A percentile compares a stretch with the other conserved stretches of the same genome.
Conservation (phyloP, 192 early-diverging fungal genomes). For the Rhizophagus prolifer region DNA sequence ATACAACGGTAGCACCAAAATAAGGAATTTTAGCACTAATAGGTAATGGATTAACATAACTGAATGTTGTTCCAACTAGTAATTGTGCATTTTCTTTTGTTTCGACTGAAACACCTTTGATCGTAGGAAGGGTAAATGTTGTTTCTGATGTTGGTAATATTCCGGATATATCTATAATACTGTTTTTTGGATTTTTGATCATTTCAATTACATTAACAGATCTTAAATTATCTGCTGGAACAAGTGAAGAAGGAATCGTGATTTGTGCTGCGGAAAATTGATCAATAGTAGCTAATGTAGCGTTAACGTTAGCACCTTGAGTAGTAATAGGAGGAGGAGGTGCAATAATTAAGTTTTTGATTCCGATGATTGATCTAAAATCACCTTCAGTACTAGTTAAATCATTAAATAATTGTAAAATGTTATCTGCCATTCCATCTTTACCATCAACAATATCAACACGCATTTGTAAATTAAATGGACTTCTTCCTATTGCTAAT, state of each 20-base stretch:
- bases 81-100: not conserved
- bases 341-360: not conserved
- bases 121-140: not conserved
- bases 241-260: not conserved
- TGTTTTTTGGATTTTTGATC: not conserved
- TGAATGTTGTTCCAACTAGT: not conserved
- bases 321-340: not conserved
- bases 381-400: not conserved
- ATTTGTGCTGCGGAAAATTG: not conserved
- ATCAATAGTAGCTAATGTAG: not conserved
- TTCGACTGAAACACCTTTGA: not conserved
- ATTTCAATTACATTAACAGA: not conserved
- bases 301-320: not conserved
- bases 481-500: not conserved
- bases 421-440: slow-evolving; percentile 4
- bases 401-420: not conserved
- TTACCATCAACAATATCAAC: not conserved
- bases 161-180: not conserved
- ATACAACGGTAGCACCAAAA: not conserved
- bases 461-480: not conserved
- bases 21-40: not conserved
- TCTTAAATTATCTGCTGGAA: not conserved
- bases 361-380: slow-evolving; percentile 2
- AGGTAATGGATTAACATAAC: not conserved
- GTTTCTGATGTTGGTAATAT: not conserved